phyloP scores from a whole-genome alignment of 306 rosid species.

The Prinsepia uniflora region DNA sequence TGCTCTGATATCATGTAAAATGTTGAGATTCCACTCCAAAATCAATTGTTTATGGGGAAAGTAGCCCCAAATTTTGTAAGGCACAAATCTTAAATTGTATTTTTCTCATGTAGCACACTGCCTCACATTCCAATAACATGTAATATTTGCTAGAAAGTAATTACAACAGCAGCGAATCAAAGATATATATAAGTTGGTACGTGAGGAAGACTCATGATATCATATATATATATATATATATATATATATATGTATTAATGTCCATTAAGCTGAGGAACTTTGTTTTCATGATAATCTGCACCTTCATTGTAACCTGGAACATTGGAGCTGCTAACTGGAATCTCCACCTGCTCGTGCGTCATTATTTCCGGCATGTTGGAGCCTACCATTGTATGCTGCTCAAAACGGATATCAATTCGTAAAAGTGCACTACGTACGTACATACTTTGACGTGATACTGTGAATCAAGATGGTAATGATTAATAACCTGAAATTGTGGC shows the following conservation, averaged over 20 bases:
- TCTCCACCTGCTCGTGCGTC: constrained; percentile 45
- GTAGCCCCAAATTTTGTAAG: no score
- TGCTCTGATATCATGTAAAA: no score
- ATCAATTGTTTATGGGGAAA: no score
- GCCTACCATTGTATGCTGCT: constrained; percentile 47
- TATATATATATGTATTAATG: not conserved
- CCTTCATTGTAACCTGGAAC: constrained; percentile 38
- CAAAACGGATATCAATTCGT: not conserved
- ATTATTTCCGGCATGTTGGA: constrained; percentile 44
- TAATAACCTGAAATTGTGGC: constrained; percentile 33
- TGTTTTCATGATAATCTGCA: constrained; percentile 33
- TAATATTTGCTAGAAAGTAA: constrained; percentile 6
- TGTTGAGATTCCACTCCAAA: no score
- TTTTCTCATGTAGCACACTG: no score
- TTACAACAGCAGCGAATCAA: constrained; percentile 6
- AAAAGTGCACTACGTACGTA: no score
- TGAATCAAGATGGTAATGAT: not conserved
- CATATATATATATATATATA: no score
- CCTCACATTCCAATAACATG: not conserved
- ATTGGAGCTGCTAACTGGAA: constrained; percentile 47
- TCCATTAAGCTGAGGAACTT: constrained; percentile 36
- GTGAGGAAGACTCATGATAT: no score
- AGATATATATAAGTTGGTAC: no score
- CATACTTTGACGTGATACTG: not conserved
- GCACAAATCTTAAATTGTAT: no score